Base-by-base conservation (phyloP, 1,284 basidiomycete genomes). In the Leccinum glutinopallens region DNA sequence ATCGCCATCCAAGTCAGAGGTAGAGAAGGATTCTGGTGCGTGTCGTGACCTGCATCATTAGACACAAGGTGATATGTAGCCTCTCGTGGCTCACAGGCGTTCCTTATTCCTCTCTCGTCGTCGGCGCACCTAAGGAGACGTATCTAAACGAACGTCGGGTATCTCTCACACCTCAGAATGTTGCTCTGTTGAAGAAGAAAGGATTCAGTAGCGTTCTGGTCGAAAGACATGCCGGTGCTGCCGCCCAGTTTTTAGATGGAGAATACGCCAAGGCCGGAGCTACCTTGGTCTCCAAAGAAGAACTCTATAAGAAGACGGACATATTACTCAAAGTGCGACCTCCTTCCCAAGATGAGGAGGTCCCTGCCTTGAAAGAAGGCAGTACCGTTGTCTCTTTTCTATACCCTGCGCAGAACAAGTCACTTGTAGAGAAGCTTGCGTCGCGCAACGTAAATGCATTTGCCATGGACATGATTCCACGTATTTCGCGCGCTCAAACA, bases 381-480 rank as follows among this genome's bases (percentile, higher is more conserved):
- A 88, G 87, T 75, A 93, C 91, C 4, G 75, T 93, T 65, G 89
- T 94, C 68, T 92, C 91, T n/a, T 92, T 94, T 76, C 76, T 94
- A 69, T 91, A 93, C 77, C 91, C 93, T 17, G 81, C 85, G 33
- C 91, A 93, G 78, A 94, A 94, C 79, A 88, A 88, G 74, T 77
- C 81, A 35, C 81, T 90, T 59, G 86, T 93, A 46, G 86, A 92
- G 68, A 81, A 81, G 61, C 78, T 94, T 68, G 84, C 87, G 12
- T 77, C 82, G 29, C 83, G 85, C 63, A 86, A 85, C 65, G 81
- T 88, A 54, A 92, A 87, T 64, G 85, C 85, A 33, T 91, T 76
- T 63, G 86, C 83, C 3, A 94, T 94, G 92, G 92, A 94, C 75
- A 87, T 90, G 84, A 92, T 94, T 78, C 92, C 92, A 69, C 86